Evolutionary conservation across 2,329 filamentous ascomycete species (phyloP), one percentile per base, ranked within the genome.

Genomic region (Alternaria brassicicola): DNA sequence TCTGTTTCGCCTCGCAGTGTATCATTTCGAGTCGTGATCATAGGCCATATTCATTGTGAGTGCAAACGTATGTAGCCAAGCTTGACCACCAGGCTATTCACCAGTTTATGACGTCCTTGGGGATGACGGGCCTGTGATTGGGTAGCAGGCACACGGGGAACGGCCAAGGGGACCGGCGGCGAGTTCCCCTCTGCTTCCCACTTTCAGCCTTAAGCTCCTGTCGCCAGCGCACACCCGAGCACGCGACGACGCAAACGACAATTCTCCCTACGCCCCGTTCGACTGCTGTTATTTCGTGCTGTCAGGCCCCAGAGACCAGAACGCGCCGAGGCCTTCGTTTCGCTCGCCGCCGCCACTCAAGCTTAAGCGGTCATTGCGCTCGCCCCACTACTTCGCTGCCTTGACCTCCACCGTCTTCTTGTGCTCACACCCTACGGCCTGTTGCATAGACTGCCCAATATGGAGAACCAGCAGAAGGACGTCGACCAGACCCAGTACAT

Each of bases 401-500:
- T 63, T 61, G 55, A 64, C 66, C 63, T 67, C 66, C 59, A 62
- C 63, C 66, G 51, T 62, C 61, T 38, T 62, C 61, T 63, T 47
- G 63, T 64, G 63, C 63, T 65, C 62, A 65, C 68, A 69, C 65
- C 65, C 62, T 39, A 52, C 59, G 59, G 39, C 60, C 31, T 52
- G 51, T 52, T 57, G 56, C 60, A 66, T 51, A 59, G 57, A 51
- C 60, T 61, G 69, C 65, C 69, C 70, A 70, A 45, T 64, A 78
- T 78, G 75, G 74, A 77, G 28, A 73, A 67, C 68, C 71, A 69
- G 45, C 65, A 67, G 55, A 71, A 73, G 47, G 65, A 69, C 23
- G 62, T 71, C 61, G 75, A 78, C 67, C 78, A 79, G 65, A 69
- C 75, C 43, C 72, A 78, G 67, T 82, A 82, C 71, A 75, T 97